Percentiles rank a stretch among this genome's conserved stretches.
Conservation (phyloP, 2,329 filamentous ascomycete genomes). For the Macrophomina pseudophaseolina region DNA sequence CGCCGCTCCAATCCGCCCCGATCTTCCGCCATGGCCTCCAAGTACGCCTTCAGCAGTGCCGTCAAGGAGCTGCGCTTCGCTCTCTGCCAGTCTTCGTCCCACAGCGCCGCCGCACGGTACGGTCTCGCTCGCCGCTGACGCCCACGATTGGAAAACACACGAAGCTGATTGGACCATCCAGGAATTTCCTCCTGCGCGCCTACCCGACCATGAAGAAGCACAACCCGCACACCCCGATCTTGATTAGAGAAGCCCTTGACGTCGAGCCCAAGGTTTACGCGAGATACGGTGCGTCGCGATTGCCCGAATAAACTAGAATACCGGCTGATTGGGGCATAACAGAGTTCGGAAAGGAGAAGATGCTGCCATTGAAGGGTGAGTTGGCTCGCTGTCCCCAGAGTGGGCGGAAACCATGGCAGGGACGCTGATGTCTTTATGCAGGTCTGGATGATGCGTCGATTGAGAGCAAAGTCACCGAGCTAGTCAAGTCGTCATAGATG, state of each 20-base stretch:
- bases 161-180: constrained; percentile 45
- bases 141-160: constrained; percentile 21
- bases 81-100: constrained; percentile 92
- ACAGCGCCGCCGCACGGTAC: constrained; percentile 87
- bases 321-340: constrained; percentile 14
- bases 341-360: constrained; percentile 73
- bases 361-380: constrained; percentile 65
- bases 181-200: constrained; percentile 85
- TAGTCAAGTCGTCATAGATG: constrained; percentile 57
- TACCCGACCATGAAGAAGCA: constrained; percentile 99
- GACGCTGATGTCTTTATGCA: constrained; percentile 38
- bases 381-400: constrained; percentile 9
- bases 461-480: constrained; percentile 67
- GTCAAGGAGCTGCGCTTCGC: constrained; percentile 97
- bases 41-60: constrained; percentile 87
- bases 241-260: constrained; percentile 89
- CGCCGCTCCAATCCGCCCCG: constrained; percentile 5
- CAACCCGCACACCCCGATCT: constrained; percentile 91
- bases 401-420: neutral
- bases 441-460: constrained; percentile 73
- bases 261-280: constrained; percentile 87
- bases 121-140: constrained; percentile 20
- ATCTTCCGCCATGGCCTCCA: constrained; percentile 73
- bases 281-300: constrained; percentile 74
- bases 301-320: neutral